Percentiles rank a stretch among this genome's conserved stretches.
Conservation (phyloP, 768 basidiomycete genomes). For the Glaciozyma antarctica region DNA sequence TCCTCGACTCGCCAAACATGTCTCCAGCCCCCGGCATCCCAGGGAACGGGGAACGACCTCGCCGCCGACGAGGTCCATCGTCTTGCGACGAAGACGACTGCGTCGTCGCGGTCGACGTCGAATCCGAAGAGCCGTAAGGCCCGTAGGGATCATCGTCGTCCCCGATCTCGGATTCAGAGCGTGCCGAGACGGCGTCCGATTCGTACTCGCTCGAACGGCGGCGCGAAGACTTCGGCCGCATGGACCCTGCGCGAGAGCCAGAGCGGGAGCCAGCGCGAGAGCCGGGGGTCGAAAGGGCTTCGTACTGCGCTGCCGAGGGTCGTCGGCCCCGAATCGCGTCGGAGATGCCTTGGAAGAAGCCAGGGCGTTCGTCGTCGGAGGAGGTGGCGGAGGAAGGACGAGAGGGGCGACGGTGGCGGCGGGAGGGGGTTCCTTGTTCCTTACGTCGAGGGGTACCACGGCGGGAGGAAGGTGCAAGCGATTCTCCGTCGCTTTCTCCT, state of each 20-base stretch:
- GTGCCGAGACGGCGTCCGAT: constrained; percentile 46
- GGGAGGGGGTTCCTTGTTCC: not conserved
- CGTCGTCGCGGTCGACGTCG: constrained; percentile 17
- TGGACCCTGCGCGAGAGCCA: not conserved
- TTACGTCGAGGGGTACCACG: not conserved
- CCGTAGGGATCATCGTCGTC: constrained; percentile 34
- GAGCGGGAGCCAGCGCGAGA: constrained; percentile 5
- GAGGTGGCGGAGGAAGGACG: constrained; percentile 1
- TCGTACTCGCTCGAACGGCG: constrained; percentile 12
- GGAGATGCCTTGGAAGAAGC: constrained; percentile 30
- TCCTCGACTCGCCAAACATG: constrained; percentile 71
- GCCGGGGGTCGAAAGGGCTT: constrained; percentile 4
- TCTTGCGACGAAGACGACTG: constrained; percentile 19
- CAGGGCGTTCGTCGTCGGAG: constrained; percentile 18
- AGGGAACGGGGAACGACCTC: no score
- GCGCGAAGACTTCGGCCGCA: not conserved
- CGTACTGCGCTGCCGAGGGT: not conserved
- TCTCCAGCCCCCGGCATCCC: constrained; percentile 42
- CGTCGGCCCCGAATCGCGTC: constrained; percentile 17
- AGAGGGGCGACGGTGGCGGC: not conserved
- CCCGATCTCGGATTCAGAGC: constrained; percentile 13
- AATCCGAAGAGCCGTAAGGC: constrained; percentile 31
- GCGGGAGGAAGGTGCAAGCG: not conserved
- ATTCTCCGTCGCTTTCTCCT: constrained; percentile 7
- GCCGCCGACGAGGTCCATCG: constrained; percentile 12